Percentiles rank a stretch among this genome's conserved stretches.
These are phyloP conservation scores for Alternaria triticina DNA, from an alignment of 2,329 filamentous ascomycete species.

Conservation along the genomic window DNA sequence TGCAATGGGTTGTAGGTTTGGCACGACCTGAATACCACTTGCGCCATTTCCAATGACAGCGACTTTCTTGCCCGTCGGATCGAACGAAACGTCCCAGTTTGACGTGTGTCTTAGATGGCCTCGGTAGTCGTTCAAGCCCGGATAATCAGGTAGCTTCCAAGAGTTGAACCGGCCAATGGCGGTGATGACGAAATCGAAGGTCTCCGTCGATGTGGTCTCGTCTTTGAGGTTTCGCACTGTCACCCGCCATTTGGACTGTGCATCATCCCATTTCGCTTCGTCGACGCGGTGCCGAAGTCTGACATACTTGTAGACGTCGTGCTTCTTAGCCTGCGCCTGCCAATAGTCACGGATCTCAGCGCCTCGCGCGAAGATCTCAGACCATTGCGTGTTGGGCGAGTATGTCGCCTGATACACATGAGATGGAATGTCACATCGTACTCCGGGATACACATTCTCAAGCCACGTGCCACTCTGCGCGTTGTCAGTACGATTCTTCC, in stretches of 20 bases:
- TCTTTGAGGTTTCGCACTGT: conserved; percentile 60
- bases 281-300: conserved; percentile 48
- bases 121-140: conserved; percentile 36
- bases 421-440: conserved; percentile 41
- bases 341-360: conserved; percentile 54
- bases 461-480: conserved; percentile 43
- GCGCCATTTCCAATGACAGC: conserved; percentile 71
- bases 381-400: conserved; percentile 54
- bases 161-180: conserved; percentile 42
- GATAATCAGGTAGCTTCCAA: conserved; percentile 42
- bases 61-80: conserved; percentile 62
- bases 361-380: conserved; percentile 49
- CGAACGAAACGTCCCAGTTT: conserved; percentile 50
- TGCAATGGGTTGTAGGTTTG: conserved; percentile 64
- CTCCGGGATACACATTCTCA: conserved; percentile 46
- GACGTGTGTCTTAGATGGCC: conserved; percentile 40
- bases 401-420: conserved; percentile 53
- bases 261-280: conserved; percentile 50
- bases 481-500: not conserved
- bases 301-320: conserved; percentile 48
- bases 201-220: conserved; percentile 24
- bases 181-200: conserved; percentile 48
- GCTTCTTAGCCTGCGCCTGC: conserved; percentile 48
- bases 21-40: conserved; percentile 67
- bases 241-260: conserved; percentile 64